Conservation (phyloP, 768 basidiomycete genomes). For the Lentinula detonsa region DNA sequence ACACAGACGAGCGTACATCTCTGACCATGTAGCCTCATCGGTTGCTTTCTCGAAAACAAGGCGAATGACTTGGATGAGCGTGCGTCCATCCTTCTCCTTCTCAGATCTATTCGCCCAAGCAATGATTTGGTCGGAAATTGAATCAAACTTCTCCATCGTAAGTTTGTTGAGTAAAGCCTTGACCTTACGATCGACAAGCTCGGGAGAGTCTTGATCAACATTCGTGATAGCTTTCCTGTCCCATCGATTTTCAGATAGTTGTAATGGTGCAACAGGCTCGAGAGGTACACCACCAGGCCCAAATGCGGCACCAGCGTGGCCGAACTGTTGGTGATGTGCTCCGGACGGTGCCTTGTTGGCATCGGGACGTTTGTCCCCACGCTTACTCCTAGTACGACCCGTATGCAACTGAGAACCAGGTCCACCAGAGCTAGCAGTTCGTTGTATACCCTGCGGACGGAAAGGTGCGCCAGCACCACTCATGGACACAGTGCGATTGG, state of each 20-base stretch:
- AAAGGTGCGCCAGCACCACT: constrained; percentile 47
- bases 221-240: constrained; percentile 40
- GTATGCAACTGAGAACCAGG: constrained; percentile 42
- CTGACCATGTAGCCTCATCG: constrained; percentile 91
- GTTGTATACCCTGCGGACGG: constrained; percentile 55
- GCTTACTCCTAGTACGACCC: constrained; percentile 70
- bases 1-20: constrained; percentile 96
- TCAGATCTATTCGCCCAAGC: constrained; percentile 91
- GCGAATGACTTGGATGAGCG: constrained; percentile 92
- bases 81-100: constrained; percentile 89
- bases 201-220: constrained; percentile 65
- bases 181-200: constrained; percentile 90
- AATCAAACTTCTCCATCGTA: constrained; percentile 94
- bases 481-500: constrained; percentile 49
- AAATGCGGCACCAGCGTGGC: constrained; percentile 17
- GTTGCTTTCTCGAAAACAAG: constrained; percentile 97
- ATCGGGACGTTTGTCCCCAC: constrained; percentile 67
- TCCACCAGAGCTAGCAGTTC: constrained; percentile 64
- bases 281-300: constrained; percentile 23
- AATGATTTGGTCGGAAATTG: constrained; percentile 93
- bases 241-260: constrained; percentile 82
- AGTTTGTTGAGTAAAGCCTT: constrained; percentile 90
- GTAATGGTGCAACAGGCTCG: constrained; percentile 76
- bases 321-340: not conserved
- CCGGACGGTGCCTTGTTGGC: constrained; percentile 41